A percentile compares a stretch with the other conserved stretches of the same genome.
Conservation (phyloP, 2,329 filamentous ascomycete species). For the Thielaviopsis ethacetica region DNA sequence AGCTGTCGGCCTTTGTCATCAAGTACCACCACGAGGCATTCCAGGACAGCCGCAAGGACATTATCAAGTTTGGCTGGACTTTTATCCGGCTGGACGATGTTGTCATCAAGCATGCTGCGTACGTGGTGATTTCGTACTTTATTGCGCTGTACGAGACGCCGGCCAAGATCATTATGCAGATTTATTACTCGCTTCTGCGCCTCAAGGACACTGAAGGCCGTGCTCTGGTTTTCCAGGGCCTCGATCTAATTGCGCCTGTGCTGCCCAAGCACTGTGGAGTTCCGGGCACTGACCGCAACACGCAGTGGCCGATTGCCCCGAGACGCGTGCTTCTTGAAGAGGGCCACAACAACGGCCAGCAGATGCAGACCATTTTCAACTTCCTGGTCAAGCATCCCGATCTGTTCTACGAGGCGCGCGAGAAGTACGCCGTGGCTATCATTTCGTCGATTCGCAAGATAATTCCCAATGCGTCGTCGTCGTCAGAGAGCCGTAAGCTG, state of each 20-base stretch:
- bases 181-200: constrained; percentile 79
- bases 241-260: constrained; percentile 90
- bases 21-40: constrained; percentile 85
- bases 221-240: constrained; percentile 77
- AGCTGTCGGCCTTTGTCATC: constrained; percentile 84
- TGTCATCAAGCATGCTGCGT: constrained; percentile 97
- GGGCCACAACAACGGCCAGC: constrained; percentile 71
- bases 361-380: constrained; percentile 94
- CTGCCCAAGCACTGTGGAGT: constrained; percentile 67
- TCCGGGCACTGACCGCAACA: constrained; percentile 51
- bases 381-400: constrained; percentile 87
- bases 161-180: constrained; percentile 85
- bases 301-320: constrained; percentile 79
- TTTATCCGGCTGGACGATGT: constrained; percentile 97
- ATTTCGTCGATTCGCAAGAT: constrained; percentile 82
- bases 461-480: constrained; percentile 64
- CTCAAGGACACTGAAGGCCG: constrained; percentile 93
- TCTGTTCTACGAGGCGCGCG: constrained; percentile 85
- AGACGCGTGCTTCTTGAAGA: constrained; percentile 86
- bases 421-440: constrained; percentile 79
- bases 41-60: constrained; percentile 86
- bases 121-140: constrained; percentile 94
- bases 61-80: constrained; percentile 98
- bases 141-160: constrained; percentile 95
- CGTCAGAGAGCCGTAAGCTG: constrained; percentile 80